phyloP scores from a whole-genome alignment of 768 basidiomycete species.

The Imleria badia region DNA sequence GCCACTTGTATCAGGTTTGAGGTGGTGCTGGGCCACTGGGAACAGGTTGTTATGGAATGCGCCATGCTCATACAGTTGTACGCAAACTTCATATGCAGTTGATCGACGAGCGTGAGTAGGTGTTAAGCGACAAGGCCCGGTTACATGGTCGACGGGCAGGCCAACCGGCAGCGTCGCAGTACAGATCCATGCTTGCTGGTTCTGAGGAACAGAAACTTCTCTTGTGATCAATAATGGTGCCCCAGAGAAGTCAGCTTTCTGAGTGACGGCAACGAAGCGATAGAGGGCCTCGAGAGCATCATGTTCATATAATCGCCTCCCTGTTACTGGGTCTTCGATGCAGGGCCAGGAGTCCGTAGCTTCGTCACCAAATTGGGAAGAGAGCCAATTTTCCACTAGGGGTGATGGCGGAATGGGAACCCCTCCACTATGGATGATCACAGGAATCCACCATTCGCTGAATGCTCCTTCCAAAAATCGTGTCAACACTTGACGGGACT shows the following conservation, averaged over 20 bases:
- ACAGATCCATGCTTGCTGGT: slow-evolving; percentile 40
- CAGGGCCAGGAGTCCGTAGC: slow-evolving; percentile 28
- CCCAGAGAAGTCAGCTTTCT: slow-evolving; percentile 5
- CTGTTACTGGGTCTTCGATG: slow-evolving; percentile 63
- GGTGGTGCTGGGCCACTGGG: slow-evolving; percentile 10
- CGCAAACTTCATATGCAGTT: slow-evolving; percentile 59
- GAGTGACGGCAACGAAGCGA: slow-evolving; percentile 41
- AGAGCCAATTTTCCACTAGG: slow-evolving; percentile 38
- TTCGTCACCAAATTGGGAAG: slow-evolving; percentile 50
- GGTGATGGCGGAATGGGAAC: slow-evolving; percentile 45
- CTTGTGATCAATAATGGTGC: slow-evolving; percentile 23
- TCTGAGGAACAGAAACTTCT: slow-evolving; percentile 23
- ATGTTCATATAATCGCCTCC: slow-evolving; percentile 55
- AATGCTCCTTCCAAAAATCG: slow-evolving; percentile 40
- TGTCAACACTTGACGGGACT: slow-evolving; percentile 53
- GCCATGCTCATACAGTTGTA: slow-evolving; percentile 47
- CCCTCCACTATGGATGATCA: slow-evolving; percentile 35
- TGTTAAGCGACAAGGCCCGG: slow-evolving; percentile 46
- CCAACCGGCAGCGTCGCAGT: slow-evolving; percentile 47
- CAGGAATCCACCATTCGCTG: slow-evolving; percentile 52
- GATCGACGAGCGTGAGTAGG: slow-evolving; percentile 55
- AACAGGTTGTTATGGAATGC: slow-evolving; percentile 53
- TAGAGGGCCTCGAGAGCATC: slow-evolving; percentile 60
- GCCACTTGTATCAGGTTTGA: neutral
- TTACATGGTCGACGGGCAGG: slow-evolving; percentile 40